Percentiles rank a stretch among this genome's conserved stretches.
These are phyloP conservation scores for Balakata baccata DNA, from an alignment of 345 rosid genomes.

Conservation along the genomic window DNA sequence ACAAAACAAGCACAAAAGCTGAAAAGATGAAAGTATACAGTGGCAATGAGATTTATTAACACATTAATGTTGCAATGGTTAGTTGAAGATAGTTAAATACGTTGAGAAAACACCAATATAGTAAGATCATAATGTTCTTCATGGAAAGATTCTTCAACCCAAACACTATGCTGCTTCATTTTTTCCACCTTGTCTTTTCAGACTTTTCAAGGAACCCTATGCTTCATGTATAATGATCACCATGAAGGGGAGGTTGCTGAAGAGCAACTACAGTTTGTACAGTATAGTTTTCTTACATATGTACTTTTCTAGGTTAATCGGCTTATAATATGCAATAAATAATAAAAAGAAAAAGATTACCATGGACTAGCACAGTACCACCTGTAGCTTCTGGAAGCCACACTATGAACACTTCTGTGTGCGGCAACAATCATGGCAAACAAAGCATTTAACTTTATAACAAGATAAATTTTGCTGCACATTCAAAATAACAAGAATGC, in stretches of 20 bases:
- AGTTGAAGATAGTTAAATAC: neutral
- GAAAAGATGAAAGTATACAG: neutral
- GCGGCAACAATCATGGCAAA: neutral
- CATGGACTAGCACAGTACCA: neutral
- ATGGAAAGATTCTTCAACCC: too few species aligned
- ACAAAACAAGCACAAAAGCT: neutral
- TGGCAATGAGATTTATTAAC: neutral
- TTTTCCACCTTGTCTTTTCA: neutral
- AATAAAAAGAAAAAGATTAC: neutral
- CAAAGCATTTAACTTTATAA: neutral
- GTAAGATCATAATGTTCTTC: too few species aligned
- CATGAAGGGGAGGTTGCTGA: too few species aligned
- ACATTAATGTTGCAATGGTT: neutral
- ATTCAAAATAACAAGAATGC: neutral
- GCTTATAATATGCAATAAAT: neutral
- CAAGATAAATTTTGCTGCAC: neutral
- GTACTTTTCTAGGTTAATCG: neutral
- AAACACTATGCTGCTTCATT: neutral
- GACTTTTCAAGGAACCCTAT: neutral
- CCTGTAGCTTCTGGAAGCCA: neutral
- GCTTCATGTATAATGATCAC: neutral
- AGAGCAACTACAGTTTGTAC: neutral
- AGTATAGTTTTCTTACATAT: neutral
- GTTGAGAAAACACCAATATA: neutral
- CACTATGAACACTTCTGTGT: neutral